Base-by-base conservation (phyloP, 2,329 filamentous ascomycete genomes). In the Alternaria tenuissima region DNA sequence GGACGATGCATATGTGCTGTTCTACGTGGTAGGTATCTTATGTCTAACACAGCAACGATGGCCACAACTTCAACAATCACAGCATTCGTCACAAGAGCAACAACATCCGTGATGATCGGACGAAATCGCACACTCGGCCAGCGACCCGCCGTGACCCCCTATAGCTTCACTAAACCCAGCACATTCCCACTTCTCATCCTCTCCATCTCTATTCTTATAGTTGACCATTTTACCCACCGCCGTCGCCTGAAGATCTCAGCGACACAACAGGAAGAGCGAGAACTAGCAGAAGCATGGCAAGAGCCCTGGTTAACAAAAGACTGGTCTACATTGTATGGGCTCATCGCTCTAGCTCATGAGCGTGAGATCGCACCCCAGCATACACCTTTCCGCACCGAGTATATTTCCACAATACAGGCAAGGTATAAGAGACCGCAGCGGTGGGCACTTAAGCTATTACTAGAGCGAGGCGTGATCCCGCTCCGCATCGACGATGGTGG, bases 401-500 rank as follows among this genome's bases (percentile, higher is more conserved):
- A 36, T 9, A 18, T 59, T 1, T 16, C n/a, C 2, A 12, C 36
- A 0, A 28, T 56, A 3, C 36, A 49, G 12, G 4, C 36, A n/a
- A n/a, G 57, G 2, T 44, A n/a, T 0, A 28, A 51, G 0, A 18
- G 0, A 3, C 20, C 43, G 1, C 5, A 30, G 0, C 38, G 30
- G 1, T 43, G 18, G 16, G 38, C 36, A 14, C 32, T 59, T 0
- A 8, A 6, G 4, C 26, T 32, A 5, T 24, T 59, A 1, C 22
- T 59, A 0, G 43, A 59, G 16, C 48, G 28, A 34, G 56, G 56
- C 3, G 34, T 59, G 0, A 47, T 59, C 7, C 56, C 56, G 12
- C 7, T 59, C 8, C 38, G 32, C 20, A 30, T 59, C 5, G 12
- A 59, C 6, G 56, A 55, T 30, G 51, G 56, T 14, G 51, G 56